Conservation (phyloP, 2,329 filamentous ascomycete genomes). For the Rhinocladiella mackenziei region DNA sequence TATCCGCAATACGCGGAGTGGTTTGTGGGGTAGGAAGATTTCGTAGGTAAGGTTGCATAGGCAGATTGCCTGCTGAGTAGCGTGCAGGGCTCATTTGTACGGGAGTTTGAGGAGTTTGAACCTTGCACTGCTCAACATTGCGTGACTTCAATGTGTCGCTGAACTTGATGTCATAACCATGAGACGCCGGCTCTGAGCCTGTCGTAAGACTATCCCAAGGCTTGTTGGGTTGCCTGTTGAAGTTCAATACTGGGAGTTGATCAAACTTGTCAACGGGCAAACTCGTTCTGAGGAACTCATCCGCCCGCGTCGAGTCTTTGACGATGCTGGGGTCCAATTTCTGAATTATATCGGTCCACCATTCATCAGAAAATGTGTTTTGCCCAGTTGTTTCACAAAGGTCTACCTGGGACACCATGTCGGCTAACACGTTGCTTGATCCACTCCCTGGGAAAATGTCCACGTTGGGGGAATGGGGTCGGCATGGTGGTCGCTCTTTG, state of each 20-base stretch:
- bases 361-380: constrained; percentile 13
- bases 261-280: constrained; percentile 14
- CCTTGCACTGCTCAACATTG: not conserved
- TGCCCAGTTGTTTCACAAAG: constrained; percentile 8
- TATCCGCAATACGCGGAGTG: constrained; percentile 49
- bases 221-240: constrained; percentile 5
- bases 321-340: constrained; percentile 18
- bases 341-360: constrained; percentile 22
- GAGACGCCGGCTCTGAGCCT: constrained; percentile 2
- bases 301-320: constrained; percentile 17
- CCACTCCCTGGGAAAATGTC: constrained; percentile 12
- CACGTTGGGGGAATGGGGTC: constrained; percentile 1
- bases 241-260: not conserved
- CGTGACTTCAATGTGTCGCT: constrained; percentile 20
- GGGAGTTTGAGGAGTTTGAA: constrained; percentile 12
- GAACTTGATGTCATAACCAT: constrained; percentile 20
- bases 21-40: constrained; percentile 60
- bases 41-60: constrained; percentile 52
- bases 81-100: constrained; percentile 17
- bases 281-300: constrained; percentile 16
- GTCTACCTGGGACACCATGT: constrained; percentile 19
- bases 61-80: constrained; percentile 45
- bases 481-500: constrained; percentile 16
- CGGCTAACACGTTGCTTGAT: constrained; percentile 13
- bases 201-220: constrained; percentile 4